Evolutionary conservation across 1,284 basidiomycete species (phyloP), one percentile per base, ranked within the genome.

Genomic region (Microbotryum lychnidis-dioicae): DNA sequence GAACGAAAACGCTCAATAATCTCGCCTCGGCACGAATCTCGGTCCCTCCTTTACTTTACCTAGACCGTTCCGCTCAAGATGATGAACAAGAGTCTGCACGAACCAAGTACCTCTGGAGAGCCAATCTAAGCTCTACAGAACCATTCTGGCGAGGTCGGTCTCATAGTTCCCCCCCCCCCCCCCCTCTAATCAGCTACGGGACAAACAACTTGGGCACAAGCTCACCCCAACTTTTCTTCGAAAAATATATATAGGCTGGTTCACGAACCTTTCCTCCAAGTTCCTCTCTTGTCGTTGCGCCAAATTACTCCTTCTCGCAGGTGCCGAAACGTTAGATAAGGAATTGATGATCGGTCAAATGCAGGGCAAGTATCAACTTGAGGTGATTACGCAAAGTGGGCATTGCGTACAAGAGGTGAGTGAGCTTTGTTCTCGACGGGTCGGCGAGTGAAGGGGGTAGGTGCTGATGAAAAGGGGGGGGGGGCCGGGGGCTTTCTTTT

Each of bases 291-390:
- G 85, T 0, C 82, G 85, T 20, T 83, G 89, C 0, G 92, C 92
- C 0, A 84, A 92, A 18, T 76, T 98, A 31, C 81, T 98, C 33
- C 82, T 97, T 4, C 80, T 98, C 14, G 94, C 96, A 0, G 93
- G 93, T 0, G 86, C 92, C 10, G 94, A 98, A 71, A 80, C 92
- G 9, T 82, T 98, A 2, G 96, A 98, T 74, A 87, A 84, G 68
- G 86, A 90, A 67, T 80, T 98, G 48, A 97, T 96, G 87, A 93
- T 98, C 54, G 96, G 92, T 0, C 94, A 98, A 76, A 97, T 98
- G 94, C 76, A 77, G 64, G 73, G 93, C 61, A 97, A 97, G 75
- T 97, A 97, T 77, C 94, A 97, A 76, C 81, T 97, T 70, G 85
- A 84, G 25, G 91, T 97, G 29, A 82, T 96, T 65, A 82, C 83